These are phyloP conservation scores for Sporisorium exsertum DNA, from an alignment of 1,284 basidiomycete species.

Conservation along the genomic window DNA sequence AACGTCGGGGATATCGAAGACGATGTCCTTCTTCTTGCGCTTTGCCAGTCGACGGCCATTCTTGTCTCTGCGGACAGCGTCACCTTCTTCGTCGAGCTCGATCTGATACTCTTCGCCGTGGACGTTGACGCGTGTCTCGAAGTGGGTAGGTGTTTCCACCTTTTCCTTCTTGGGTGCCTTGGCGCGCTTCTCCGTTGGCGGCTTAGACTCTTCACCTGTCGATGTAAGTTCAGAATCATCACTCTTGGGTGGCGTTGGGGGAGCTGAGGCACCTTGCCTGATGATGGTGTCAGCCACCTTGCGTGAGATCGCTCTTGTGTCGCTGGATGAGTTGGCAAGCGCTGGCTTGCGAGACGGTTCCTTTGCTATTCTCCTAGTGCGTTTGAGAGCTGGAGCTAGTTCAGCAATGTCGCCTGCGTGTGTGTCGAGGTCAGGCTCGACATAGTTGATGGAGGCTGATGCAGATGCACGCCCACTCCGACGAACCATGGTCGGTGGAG, in stretches of 20 bases:
- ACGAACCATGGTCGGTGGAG: slow-evolving; percentile 22
- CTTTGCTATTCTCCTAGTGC: slow-evolving; percentile 15
- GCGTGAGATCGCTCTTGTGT: slow-evolving; percentile 18
- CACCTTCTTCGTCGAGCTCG: slow-evolving; percentile 55
- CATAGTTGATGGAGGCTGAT: slow-evolving; percentile 26
- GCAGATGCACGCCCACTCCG: slow-evolving; percentile 38
- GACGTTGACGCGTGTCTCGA: slow-evolving; percentile 41
- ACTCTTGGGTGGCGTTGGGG: slow-evolving; percentile 22
- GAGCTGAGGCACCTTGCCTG: slow-evolving; percentile 20
- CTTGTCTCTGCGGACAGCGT: slow-evolving; percentile 68
- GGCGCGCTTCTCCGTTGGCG: slow-evolving; percentile 22
- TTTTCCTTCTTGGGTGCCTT: slow-evolving; percentile 36
- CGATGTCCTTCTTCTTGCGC: slow-evolving; percentile 74
- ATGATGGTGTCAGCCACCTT: slow-evolving; percentile 23
- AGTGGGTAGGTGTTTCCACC: slow-evolving; percentile 36
- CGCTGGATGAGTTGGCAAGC: background rate
- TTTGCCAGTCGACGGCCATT: slow-evolving; percentile 71
- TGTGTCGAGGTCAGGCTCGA: slow-evolving; percentile 18
- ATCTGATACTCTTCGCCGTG: slow-evolving; percentile 48
- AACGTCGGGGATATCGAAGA: slow-evolving; percentile 78
- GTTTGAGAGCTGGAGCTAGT: slow-evolving; percentile 16
- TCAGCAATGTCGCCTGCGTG: background rate
- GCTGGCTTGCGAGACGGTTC: slow-evolving; percentile 1
- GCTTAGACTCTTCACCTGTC: slow-evolving; percentile 17
- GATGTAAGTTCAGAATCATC: slow-evolving; percentile 23